Conservation (phyloP, 345 rosid genomes). For the Laguncularia racemosa region DNA sequence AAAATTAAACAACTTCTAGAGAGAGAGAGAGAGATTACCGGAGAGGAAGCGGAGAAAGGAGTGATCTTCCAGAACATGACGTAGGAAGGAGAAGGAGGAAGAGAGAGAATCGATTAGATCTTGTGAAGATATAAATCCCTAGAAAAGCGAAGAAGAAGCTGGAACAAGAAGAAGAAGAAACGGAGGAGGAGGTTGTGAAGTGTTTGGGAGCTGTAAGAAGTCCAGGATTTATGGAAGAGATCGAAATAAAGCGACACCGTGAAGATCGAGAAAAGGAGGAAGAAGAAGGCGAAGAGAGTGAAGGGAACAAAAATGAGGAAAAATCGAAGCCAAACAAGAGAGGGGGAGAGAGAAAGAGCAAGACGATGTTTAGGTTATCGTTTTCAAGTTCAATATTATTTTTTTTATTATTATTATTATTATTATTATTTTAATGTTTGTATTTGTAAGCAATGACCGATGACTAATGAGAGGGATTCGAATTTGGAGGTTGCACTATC, state of each 20-base stretch:
- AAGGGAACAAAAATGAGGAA: not conserved
- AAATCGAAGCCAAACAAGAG: slow-evolving; percentile 1
- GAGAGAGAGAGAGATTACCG: slow-evolving; percentile 45
- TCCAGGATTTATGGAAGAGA: slow-evolving; percentile 28
- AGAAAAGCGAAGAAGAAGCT: slow-evolving; percentile 27
- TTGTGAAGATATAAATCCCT: slow-evolving; percentile 25
- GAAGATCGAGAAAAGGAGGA: slow-evolving; percentile 30
- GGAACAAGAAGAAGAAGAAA: slow-evolving; percentile 10
- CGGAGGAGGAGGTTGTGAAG: slow-evolving; percentile 3
- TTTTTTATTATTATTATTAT: too few species aligned
- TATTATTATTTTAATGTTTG: too few species aligned
- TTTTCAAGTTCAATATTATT: not conserved
- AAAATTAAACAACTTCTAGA: not conserved
- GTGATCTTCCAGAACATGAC: slow-evolving; percentile 97
- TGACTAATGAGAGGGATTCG: not conserved
- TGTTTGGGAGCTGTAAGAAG: slow-evolving; percentile 6
- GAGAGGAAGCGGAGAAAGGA: slow-evolving; percentile 79
- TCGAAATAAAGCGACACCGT: slow-evolving; percentile 16
- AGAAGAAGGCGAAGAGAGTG: too few species aligned
- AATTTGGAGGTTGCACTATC: too few species aligned
- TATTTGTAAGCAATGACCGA: too few species aligned
- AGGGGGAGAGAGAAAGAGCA: not conserved
- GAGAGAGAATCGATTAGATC: slow-evolving; percentile 38
- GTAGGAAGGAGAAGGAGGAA: slow-evolving; percentile 8
- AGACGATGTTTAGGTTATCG: not conserved